A percentile compares a stretch with the other conserved stretches of the same genome.
phyloP scores from a whole-genome alignment of 2,329 filamentous ascomycete species.

The Penicillium italicum region DNA sequence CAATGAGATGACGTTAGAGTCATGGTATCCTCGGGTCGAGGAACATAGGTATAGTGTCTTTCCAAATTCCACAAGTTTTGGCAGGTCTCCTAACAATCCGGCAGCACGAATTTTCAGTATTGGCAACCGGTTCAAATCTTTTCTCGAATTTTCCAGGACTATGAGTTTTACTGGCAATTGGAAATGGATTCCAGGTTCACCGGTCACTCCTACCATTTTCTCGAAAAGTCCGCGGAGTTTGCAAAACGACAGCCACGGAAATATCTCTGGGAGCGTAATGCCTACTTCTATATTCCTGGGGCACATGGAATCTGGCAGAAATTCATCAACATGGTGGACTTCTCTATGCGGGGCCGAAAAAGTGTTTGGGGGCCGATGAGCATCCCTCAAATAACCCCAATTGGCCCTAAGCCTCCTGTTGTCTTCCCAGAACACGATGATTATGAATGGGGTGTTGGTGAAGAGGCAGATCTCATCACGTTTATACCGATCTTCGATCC shows the following conservation, averaged over 20 bases:
- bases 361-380: neutral
- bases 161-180: conserved; percentile 77
- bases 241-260: conserved; percentile 54
- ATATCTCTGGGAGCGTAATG: conserved; percentile 57
- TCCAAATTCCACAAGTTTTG: neutral
- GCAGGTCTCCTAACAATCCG: neutral
- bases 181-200: conserved; percentile 73
- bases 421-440: conserved; percentile 59
- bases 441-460: conserved; percentile 50
- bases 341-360: neutral
- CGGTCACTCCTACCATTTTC: conserved; percentile 72
- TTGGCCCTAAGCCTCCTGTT: conserved; percentile 60
- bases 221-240: conserved; percentile 60
- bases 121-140: conserved; percentile 75
- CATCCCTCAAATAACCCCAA: neutral
- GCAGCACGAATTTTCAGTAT: conserved; percentile 38
- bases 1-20: neutral
- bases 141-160: conserved; percentile 67
- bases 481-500: conserved; percentile 75
- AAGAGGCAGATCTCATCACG: conserved; percentile 72
- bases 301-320: neutral
- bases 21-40: conserved; percentile 5
- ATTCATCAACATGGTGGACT: neutral
- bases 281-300: conserved; percentile 39
- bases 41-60: conserved; percentile 5